These are phyloP conservation scores for Benincasa hispida DNA, from an alignment of 306 rosid genomes.

Conservation along the genomic window DNA sequence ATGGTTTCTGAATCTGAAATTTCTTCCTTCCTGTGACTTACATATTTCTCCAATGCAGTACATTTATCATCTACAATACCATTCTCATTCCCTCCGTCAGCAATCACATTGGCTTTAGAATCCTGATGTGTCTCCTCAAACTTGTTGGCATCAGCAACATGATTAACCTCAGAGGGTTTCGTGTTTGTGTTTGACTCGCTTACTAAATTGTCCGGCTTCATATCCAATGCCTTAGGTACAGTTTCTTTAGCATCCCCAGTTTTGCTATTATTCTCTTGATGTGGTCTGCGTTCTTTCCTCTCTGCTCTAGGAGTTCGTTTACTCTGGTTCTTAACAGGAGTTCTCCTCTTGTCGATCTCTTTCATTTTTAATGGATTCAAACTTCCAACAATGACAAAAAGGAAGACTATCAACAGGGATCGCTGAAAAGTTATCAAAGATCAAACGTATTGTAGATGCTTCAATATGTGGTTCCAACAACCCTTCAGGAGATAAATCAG, in stretches of 20 bases:
- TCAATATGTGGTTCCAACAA: not conserved
- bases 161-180: conserved; percentile 29
- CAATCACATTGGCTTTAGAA: conserved; percentile 32
- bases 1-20: conserved; percentile 57
- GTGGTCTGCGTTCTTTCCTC: conserved; percentile 36
- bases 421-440: not conserved
- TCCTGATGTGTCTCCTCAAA: conserved; percentile 30
- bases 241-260: conserved; percentile 36
- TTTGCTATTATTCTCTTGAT: conserved; percentile 36
- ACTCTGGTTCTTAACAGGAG: conserved; percentile 37
- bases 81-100: conserved; percentile 30
- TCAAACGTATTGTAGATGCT: not conserved
- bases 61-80: conserved; percentile 41
- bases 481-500: not conserved
- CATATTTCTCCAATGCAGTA: conserved; percentile 46
- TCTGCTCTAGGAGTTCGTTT: conserved; percentile 43
- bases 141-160: conserved; percentile 65
- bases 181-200: conserved; percentile 40
- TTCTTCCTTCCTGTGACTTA: conserved; percentile 45
- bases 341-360: conserved; percentile 57
- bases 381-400: not conserved
- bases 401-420: not conserved
- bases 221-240: conserved; percentile 27
- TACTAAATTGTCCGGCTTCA: conserved; percentile 24
- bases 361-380: conserved; percentile 32